Conservation (phyloP, 768 basidiomycete species). For the Kwoniella dejecticola region DNA sequence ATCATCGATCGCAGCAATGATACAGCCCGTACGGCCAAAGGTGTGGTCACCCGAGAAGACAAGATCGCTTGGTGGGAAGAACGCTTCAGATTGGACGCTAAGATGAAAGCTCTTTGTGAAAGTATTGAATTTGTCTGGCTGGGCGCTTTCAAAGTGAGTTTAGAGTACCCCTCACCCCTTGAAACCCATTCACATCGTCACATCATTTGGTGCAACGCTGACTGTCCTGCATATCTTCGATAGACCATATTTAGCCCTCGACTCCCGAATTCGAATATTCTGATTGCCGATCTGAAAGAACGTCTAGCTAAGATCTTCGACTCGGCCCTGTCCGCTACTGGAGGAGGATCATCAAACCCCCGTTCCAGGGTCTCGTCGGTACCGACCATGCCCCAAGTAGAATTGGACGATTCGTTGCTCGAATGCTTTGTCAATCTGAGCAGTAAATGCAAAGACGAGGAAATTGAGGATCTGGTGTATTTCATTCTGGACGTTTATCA, state of each 20-base stretch:
- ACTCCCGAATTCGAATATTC: constrained; percentile 57
- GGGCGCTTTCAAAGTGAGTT: constrained; percentile 87
- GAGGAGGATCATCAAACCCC: constrained; percentile 58
- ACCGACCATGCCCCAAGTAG: constrained; percentile 26
- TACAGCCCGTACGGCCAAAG: constrained; percentile 69
- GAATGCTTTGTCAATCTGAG: constrained; percentile 83
- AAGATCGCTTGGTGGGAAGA: constrained; percentile 84
- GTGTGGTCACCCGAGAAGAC: constrained; percentile 68
- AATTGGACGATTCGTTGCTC: constrained; percentile 72
- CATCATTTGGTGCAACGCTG: too few species aligned
- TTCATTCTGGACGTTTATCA: constrained; percentile 93
- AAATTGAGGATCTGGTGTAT: constrained; percentile 90
- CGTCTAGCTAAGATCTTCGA: constrained; percentile 77
- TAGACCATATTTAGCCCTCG: constrained; percentile 52
- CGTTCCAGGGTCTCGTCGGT: not conserved
- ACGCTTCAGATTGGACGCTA: constrained; percentile 71
- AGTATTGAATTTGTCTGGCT: constrained; percentile 96
- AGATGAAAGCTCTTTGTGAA: constrained; percentile 71
- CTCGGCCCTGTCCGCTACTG: constrained; percentile 61
- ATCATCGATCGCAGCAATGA: constrained; percentile 80
- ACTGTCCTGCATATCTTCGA: not conserved
- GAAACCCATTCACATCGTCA: too few species aligned
- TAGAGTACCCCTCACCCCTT: not conserved
- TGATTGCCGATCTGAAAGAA: constrained; percentile 63
- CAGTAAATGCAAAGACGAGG: constrained; percentile 82